Percentiles rank a stretch among this genome's conserved stretches.
phyloP scores from a whole-genome alignment of 306 rosid species.

The Sicyos baderoa region DNA sequence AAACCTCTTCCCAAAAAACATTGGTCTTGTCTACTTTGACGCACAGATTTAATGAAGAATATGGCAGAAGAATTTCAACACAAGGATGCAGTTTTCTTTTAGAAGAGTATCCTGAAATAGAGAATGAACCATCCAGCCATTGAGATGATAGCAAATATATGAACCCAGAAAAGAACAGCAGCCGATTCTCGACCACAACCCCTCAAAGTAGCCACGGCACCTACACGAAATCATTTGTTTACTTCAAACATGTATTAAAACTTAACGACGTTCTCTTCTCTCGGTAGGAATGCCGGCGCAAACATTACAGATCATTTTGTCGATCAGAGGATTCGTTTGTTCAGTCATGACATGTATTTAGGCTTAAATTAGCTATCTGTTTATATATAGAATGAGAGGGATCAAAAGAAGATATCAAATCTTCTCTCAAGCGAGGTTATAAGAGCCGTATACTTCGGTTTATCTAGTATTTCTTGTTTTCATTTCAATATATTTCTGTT shows the following conservation, averaged over 20 bases:
- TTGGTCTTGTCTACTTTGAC: not conserved
- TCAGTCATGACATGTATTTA: too few relatives aligned
- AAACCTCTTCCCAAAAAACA: not conserved
- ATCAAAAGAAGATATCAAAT: too few relatives aligned
- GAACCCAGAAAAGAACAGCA: constrained; percentile 90
- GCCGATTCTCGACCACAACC: constrained; percentile 98
- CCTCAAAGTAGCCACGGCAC: constrained; percentile 92
- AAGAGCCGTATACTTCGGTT: too few relatives aligned
- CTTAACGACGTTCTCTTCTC: too few relatives aligned
- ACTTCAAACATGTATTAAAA: not conserved
- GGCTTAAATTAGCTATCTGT: too few relatives aligned
- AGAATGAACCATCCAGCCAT: constrained; percentile 88
- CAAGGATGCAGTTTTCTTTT: constrained; percentile 10
- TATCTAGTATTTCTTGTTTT: too few relatives aligned
- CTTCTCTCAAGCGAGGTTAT: too few relatives aligned
- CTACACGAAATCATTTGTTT: constrained; percentile 28
- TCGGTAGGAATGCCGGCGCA: not conserved
- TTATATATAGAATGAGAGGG: too few relatives aligned
- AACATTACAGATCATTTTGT: not conserved
- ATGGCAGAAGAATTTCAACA: constrained; percentile 5
- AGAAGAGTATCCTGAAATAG: constrained; percentile 67
- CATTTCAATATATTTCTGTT: too few relatives aligned
- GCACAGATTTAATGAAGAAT: not conserved
- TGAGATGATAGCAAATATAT: constrained; percentile 79
- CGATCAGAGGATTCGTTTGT: not conserved